Percentiles rank a stretch among this genome's conserved stretches.
Conservation (phyloP, 2,329 filamentous ascomycete species). For the Cordyceps tenuipes region DNA sequence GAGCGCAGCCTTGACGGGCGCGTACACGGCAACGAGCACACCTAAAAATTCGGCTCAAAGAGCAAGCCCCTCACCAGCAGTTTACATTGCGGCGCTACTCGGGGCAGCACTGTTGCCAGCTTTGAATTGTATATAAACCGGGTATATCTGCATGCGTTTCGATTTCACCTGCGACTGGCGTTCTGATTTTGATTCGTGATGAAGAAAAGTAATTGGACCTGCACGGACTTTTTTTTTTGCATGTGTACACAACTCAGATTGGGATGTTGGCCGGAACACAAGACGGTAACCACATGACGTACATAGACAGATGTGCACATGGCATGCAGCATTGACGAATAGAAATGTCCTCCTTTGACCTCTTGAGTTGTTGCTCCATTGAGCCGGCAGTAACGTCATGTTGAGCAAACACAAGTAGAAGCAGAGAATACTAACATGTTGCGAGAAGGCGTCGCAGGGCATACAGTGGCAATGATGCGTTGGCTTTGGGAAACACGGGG, state of each 20-base stretch:
- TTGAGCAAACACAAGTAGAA: no score
- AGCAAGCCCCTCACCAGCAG: background rate
- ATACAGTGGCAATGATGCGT: background rate
- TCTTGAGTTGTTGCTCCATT: background rate
- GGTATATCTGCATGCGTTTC: background rate
- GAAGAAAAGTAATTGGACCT: background rate
- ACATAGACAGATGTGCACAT: background rate
- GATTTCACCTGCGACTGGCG: background rate
- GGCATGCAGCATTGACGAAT: background rate
- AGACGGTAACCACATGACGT: background rate
- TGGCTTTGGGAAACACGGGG: background rate
- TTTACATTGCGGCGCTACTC: background rate
- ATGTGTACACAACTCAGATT: background rate
- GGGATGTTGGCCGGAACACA: background rate
- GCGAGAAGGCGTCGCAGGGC: background rate
- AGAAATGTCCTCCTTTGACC: background rate
- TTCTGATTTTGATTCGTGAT: background rate
- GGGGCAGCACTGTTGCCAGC: background rate
- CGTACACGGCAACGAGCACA: constrained; percentile 29
- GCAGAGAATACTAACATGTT: no score
- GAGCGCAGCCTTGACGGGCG: constrained; percentile 22
- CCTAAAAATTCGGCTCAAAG: constrained; percentile 16
- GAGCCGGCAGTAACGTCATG: no score
- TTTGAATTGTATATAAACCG: constrained; percentile 1
- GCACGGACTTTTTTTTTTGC: background rate